Conservation (phyloP, 2,329 filamentous ascomycete genomes). For the Pyrenophora teres region DNA sequence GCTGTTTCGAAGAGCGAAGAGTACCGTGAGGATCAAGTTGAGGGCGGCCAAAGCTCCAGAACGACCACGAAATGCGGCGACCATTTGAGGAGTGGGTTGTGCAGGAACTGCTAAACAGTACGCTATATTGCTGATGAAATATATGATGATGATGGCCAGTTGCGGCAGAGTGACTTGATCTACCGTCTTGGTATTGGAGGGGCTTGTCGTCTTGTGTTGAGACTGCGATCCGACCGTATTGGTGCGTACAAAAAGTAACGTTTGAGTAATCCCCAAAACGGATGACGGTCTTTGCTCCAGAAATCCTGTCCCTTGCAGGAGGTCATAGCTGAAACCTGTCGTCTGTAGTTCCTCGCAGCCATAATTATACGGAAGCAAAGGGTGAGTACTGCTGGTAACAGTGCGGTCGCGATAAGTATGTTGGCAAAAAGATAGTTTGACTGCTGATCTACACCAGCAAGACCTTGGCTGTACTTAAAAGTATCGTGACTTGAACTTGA, state of each 20-base stretch:
- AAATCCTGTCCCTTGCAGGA: constrained; percentile 15
- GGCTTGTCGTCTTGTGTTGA: constrained; percentile 43
- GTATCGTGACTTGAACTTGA: constrained; percentile 21
- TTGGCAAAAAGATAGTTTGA: constrained; percentile 47
- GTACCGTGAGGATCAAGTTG: constrained; percentile 74
- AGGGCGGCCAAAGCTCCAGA: constrained; percentile 71
- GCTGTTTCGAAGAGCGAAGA: constrained; percentile 75
- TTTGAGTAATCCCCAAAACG: constrained; percentile 40
- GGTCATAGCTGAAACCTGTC: constrained; percentile 10
- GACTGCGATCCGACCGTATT: constrained; percentile 42
- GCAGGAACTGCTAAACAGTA: constrained; percentile 58
- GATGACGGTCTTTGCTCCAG: constrained; percentile 17
- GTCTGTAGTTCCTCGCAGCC: constrained; percentile 14
- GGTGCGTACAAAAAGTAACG: constrained; percentile 49
- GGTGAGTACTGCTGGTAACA: constrained; percentile 9
- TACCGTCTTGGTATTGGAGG: constrained; percentile 28
- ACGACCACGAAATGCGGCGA: constrained; percentile 64
- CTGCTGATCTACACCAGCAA: constrained; percentile 51
- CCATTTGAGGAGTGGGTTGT: constrained; percentile 69
- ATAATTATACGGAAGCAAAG: constrained; percentile 10
- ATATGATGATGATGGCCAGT: constrained; percentile 47
- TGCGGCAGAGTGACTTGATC: constrained; percentile 46
- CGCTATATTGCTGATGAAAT: constrained; percentile 47
- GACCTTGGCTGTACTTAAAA: constrained; percentile 46
- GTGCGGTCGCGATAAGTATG: constrained; percentile 15